Conservation (phyloP, 2,329 filamentous ascomycete genomes). For the Acrocalymma vagum region DNA sequence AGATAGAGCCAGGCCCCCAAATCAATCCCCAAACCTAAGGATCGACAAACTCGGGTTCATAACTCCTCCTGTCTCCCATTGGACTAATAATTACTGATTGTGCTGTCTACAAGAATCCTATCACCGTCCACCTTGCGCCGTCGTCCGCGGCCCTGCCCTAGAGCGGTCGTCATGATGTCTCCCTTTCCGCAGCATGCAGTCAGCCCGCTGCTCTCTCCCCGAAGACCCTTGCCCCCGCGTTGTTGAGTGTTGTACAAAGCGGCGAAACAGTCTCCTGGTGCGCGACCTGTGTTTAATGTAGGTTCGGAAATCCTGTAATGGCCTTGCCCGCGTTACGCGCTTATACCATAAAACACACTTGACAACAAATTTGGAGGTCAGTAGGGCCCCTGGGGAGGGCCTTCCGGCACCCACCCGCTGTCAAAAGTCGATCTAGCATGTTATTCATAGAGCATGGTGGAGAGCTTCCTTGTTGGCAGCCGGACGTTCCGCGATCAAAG, state of each 20-base stretch:
- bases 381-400: too few relatives aligned
- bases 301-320: background rate
- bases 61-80: too few relatives aligned
- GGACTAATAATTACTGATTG: too few relatives aligned
- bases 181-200: conserved; percentile 4
- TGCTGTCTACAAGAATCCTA: conserved; percentile 3
- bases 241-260: conserved; percentile 1
- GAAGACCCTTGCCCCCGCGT: conserved; percentile 3
- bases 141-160: conserved; percentile 1
- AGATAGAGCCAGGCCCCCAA: conserved; percentile 16
- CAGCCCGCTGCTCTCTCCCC: conserved; percentile 10
- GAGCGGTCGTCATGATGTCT: background rate
- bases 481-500: too few relatives aligned
- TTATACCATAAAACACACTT: conserved; percentile 5
- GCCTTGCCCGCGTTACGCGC: conserved; percentile 5
- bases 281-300: too few relatives aligned
- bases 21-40: conserved; percentile 13
- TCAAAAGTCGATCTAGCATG: too few relatives aligned
- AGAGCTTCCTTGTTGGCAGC: too few relatives aligned
- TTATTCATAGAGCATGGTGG: too few relatives aligned
- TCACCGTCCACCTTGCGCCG: conserved; percentile 2
- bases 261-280: too few relatives aligned
- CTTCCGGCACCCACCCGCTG: too few relatives aligned
- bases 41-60: conserved; percentile 43
- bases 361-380: background rate